Percentiles rank a stretch among this genome's conserved stretches.
These are phyloP conservation scores for Aureobasidium leucospermi DNA, from an alignment of 2,329 filamentous ascomycete species.

Conservation along the genomic window DNA sequence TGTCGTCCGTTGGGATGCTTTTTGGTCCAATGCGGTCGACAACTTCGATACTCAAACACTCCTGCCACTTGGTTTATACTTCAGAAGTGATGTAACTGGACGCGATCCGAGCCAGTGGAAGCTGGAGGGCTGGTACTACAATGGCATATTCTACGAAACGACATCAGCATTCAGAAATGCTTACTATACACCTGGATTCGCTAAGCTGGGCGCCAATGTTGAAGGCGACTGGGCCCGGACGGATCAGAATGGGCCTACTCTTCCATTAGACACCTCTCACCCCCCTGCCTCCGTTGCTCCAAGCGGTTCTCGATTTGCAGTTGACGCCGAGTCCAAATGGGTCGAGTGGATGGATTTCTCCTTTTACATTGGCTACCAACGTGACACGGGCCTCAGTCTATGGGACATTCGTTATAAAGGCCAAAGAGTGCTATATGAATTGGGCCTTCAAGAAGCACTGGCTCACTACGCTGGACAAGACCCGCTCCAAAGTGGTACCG, in stretches of 20 bases:
- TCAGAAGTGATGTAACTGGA: slow-evolving; percentile 42
- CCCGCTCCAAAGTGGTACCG: slow-evolving; percentile 38
- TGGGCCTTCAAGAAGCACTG: slow-evolving; percentile 49
- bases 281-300: slow-evolving; percentile 44
- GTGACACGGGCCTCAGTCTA: slow-evolving; percentile 43
- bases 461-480: slow-evolving; percentile 45
- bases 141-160: slow-evolving; percentile 46
- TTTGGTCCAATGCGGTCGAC: slow-evolving; percentile 34
- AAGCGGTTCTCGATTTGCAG: slow-evolving; percentile 34
- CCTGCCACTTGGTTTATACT: slow-evolving; percentile 38
- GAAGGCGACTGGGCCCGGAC: slow-evolving; percentile 43
- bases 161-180: slow-evolving; percentile 39
- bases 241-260: slow-evolving; percentile 33
- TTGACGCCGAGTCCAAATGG: slow-evolving; percentile 39
- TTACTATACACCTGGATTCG: slow-evolving; percentile 37
- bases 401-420: slow-evolving; percentile 49
- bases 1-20: slow-evolving; percentile 41
- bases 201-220: slow-evolving; percentile 41
- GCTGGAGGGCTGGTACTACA: slow-evolving; percentile 48
- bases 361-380: slow-evolving; percentile 46
- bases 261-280: slow-evolving; percentile 45
- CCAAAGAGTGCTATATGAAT: slow-evolving; percentile 49
- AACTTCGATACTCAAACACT: slow-evolving; percentile 38
- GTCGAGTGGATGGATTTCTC: slow-evolving; percentile 47
- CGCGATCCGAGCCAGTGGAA: slow-evolving; percentile 46